A percentile compares a stretch with the other conserved stretches of the same genome.
phyloP scores from a whole-genome alignment of 805 yeast genomes.

The Yarrowia alimentaria region DNA sequence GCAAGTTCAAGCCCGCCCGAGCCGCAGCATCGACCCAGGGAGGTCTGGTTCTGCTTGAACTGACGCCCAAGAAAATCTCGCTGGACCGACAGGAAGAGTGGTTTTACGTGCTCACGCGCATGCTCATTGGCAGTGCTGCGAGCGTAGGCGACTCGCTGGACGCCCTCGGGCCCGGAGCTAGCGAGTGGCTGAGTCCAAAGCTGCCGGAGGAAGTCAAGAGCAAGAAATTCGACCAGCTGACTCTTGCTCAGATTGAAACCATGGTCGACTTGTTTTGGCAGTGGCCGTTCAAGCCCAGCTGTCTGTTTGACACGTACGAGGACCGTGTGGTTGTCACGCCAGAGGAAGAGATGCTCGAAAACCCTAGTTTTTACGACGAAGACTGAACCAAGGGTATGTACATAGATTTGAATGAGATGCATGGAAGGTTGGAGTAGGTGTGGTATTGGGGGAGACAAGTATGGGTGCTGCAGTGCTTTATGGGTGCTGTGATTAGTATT shows the following conservation, averaged over 20 bases:
- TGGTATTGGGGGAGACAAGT: too few species aligned
- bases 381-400: too few species aligned
- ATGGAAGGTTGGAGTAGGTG: too few species aligned
- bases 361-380: too few species aligned
- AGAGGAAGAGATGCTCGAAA: too few species aligned
- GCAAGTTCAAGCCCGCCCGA: neutral
- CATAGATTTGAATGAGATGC: too few species aligned
- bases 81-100: neutral
- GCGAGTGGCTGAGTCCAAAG: slow-evolving; percentile 14
- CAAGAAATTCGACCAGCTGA: neutral
- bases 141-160: neutral
- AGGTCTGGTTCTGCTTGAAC: neutral
- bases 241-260: neutral
- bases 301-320: slow-evolving; percentile 4
- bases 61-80: slow-evolving; percentile 9
- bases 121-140: neutral
- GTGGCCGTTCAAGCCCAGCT: slow-evolving; percentile 24
- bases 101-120: neutral
- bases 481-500: too few species aligned
- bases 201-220: neutral
- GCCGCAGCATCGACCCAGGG: too few species aligned
- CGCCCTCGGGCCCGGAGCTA: slow-evolving; percentile 13
- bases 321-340: neutral
- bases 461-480: too few species aligned
- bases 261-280: slow-evolving; percentile 11